phyloP scores from a whole-genome alignment of 352 stramenopile species.

The Phytopythium montanum region DNA sequence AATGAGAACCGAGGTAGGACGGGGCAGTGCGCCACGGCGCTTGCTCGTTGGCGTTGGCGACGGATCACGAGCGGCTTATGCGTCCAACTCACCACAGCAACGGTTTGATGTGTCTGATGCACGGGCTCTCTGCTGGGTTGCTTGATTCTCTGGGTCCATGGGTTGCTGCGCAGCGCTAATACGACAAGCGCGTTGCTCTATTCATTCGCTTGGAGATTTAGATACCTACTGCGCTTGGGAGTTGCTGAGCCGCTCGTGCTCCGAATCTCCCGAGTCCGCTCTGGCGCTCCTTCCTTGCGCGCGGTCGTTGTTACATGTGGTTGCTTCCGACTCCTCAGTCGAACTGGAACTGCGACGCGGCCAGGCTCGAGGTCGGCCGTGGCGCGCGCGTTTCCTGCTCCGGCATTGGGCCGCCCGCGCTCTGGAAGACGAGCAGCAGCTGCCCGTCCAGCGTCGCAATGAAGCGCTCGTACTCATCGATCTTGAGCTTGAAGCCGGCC shows the following conservation, averaged over 20 bases:
- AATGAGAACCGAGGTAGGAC: too few species aligned
- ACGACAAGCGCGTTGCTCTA: neutral
- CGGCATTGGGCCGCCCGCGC: neutral
- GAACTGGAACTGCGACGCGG: neutral
- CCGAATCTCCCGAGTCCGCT: neutral
- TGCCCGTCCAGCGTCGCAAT: slow-evolving; percentile 43
- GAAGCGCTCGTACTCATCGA: slow-evolving; percentile 46
- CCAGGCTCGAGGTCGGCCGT: neutral
- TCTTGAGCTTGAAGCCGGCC: slow-evolving; percentile 36
- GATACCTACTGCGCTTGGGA: neutral
- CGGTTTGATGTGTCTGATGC: too few species aligned
- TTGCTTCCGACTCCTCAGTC: neutral
- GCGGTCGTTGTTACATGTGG: neutral
- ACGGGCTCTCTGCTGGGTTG: too few species aligned
- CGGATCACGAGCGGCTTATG: too few species aligned
- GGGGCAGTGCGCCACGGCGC: too few species aligned
- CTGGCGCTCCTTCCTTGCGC: neutral
- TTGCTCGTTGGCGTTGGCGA: too few species aligned
- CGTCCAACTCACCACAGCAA: too few species aligned
- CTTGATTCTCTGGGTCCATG: too few species aligned
- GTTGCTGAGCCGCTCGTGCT: neutral
- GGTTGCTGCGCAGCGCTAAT: neutral
- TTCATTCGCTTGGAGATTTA: neutral
- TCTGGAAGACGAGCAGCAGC: slow-evolving; percentile 19
- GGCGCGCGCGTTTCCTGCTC: slow-evolving; percentile 4